Evolutionary conservation across 2,329 filamentous ascomycete species (phyloP), one percentile per base, ranked within the genome.

Genomic region (Cladophialophora psammophila): DNA sequence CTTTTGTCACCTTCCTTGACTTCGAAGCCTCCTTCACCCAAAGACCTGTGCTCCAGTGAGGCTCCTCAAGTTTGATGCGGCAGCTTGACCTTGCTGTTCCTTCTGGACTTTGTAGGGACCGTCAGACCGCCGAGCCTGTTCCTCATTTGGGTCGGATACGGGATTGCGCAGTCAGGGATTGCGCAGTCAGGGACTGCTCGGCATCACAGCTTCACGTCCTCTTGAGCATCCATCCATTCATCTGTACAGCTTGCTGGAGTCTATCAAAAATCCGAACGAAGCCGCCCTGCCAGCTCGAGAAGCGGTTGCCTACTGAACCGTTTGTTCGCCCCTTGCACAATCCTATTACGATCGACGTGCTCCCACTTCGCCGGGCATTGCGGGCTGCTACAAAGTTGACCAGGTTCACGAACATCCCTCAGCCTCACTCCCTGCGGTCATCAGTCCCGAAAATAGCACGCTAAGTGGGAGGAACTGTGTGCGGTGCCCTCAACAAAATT

Each of bases 401-500:
- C 52, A 55, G 12, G 9, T 12, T 35, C 13, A 35, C 15, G 34
- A 6, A 7, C 26, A 55, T 8, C 31, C 52, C 31, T 35, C 18
- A 55, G 31, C 45, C 45, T 50, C 31, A 13, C 52, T 2, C 31
- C 52, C 18, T 35, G n/a, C 34, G 12, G 52, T 36, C 10, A 36
- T 34, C 34, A 13, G 12, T 12, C 45, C 18, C 10, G 40, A 20
- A 50, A 26, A 50, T 26, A 5, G 12, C 26, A 26, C 45, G 18
- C 45, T 50, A 50, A 50, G 18, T n/a, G 18, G 18, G 15, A 18
- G 18, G 13, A 26, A 18, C 9, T 50, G 45, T 50, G 13, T 35
- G 52, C 13, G 15, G 10, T 7, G 12, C 31, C 34, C 52, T 55
- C 52, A 55, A 36, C 52, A 55, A 55, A 55, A 13, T 55, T 55